Percentiles rank a stretch among this genome's conserved stretches.
Conservation (phyloP, 257 asterid species). For the Vinca minor region DNA sequence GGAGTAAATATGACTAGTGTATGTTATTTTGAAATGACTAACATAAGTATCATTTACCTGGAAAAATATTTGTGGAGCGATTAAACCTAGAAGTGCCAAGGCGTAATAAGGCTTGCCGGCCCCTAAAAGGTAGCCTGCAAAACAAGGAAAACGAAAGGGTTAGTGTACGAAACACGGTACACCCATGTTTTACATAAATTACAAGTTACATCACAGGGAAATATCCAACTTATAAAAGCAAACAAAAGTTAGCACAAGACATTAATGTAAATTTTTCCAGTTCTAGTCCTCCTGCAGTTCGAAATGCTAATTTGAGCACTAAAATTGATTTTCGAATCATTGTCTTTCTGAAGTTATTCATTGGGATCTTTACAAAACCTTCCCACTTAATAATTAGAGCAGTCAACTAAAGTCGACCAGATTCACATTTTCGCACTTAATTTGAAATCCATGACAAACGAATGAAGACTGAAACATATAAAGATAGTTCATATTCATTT, state of each 20-base stretch:
- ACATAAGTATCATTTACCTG: conserved; percentile 48
- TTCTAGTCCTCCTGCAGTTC: neutral
- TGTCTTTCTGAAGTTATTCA: neutral
- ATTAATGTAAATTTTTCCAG: neutral
- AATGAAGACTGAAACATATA: neutral
- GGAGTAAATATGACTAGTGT: neutral
- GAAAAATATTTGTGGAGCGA: conserved; percentile 84
- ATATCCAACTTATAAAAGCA: neutral
- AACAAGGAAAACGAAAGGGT: neutral
- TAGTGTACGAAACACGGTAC: neutral
- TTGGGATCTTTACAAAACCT: neutral
- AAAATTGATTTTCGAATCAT: neutral
- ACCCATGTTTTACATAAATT: neutral
- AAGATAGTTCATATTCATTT: neutral
- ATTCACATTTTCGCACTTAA: no score
- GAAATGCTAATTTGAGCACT: no score
- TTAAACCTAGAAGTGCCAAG: conserved; percentile 70
- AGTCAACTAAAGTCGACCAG: neutral
- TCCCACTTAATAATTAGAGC: neutral
- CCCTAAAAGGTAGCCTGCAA: conserved; percentile 86
- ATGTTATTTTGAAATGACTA: neutral
- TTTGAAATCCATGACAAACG: neutral
- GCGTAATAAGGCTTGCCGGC: conserved; percentile 83
- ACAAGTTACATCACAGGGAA: neutral
- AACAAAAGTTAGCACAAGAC: no score